These are phyloP conservation scores for Hibiscus mutabilis DNA, from an alignment of 345 rosid species.

Conservation along the genomic window DNA sequence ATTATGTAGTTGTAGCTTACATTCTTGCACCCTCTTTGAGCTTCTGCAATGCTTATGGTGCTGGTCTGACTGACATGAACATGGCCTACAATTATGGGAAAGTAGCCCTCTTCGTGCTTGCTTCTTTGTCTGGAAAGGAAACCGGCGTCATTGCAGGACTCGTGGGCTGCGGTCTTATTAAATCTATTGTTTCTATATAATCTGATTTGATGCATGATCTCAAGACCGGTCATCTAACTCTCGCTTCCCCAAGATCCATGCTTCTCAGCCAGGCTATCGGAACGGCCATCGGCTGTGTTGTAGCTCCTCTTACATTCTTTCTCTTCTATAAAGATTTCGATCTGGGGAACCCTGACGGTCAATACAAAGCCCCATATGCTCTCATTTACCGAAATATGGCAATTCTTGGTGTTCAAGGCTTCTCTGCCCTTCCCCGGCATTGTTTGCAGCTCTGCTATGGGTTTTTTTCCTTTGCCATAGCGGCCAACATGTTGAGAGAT, in stretches of 20 bases:
- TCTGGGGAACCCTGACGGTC: constrained; percentile 82
- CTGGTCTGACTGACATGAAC: constrained; percentile 95
- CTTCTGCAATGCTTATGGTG: constrained; percentile 96
- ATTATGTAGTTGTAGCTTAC: constrained; percentile 76
- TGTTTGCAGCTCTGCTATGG: constrained; percentile 84
- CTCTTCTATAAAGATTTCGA: constrained; percentile 89
- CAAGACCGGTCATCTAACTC: constrained; percentile 82
- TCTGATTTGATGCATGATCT: constrained; percentile 96
- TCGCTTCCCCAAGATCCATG: constrained; percentile 88
- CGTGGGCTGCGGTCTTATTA: constrained; percentile 83
- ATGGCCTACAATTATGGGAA: constrained; percentile 94
- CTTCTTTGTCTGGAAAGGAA: constrained; percentile 56
- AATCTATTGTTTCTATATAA: constrained; percentile 79
- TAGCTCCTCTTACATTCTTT: constrained; percentile 81
- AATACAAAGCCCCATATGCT: constrained; percentile 91
- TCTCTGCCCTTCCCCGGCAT: constrained; percentile 83
- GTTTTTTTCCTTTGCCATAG: constrained; percentile 69
- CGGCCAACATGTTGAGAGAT: constrained; percentile 59
- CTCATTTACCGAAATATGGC: constrained; percentile 91
- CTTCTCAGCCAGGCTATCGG: constrained; percentile 52
- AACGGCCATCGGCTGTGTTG: constrained; percentile 70
- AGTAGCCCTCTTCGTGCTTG: constrained; percentile 77
- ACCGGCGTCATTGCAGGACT: constrained; percentile 84
- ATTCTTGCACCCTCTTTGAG: constrained; percentile 78
- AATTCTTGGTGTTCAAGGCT: constrained; percentile 83